Conservation (phyloP, 1,284 basidiomycete species). For the Schizophyllum commune region DNA sequence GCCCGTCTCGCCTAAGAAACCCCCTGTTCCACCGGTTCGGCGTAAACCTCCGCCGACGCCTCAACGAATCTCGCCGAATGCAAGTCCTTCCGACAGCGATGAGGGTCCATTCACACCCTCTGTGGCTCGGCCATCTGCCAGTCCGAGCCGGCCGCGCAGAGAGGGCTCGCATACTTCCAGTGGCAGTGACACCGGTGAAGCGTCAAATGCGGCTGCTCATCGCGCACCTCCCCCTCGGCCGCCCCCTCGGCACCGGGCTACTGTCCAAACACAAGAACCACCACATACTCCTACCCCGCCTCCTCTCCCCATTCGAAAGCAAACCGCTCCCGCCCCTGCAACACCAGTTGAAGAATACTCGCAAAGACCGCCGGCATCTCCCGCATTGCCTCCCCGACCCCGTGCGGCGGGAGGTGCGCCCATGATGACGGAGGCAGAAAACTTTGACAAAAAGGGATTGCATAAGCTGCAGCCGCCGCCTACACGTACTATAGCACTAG, state of each 20-base stretch:
- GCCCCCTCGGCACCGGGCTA: slow-evolving; percentile 17
- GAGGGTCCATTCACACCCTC: slow-evolving; percentile 7
- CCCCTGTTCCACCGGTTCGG: slow-evolving; percentile 10
- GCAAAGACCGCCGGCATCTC: slow-evolving; percentile 4
- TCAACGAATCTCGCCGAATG: slow-evolving; percentile 6
- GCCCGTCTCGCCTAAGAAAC: slow-evolving; percentile 3
- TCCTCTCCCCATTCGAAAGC: slow-evolving; percentile 9
- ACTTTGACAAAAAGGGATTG: neutral
- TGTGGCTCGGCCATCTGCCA: slow-evolving; percentile 13
- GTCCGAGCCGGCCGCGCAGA: slow-evolving; percentile 13
- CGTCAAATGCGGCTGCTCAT: neutral
- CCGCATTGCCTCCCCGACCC: neutral
- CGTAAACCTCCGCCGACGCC: slow-evolving; percentile 11
- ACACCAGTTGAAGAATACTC: neutral
- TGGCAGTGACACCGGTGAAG: slow-evolving; percentile 16
- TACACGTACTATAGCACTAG: slow-evolving; percentile 57
- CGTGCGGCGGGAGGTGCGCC: neutral
- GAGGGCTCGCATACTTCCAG: slow-evolving; percentile 24
- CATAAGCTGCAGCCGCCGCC: slow-evolving; percentile 56
- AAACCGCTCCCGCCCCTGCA: neutral
- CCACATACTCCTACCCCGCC: slow-evolving; percentile 3
- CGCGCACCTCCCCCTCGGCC: slow-evolving; percentile 21
- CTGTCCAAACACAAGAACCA: neutral
- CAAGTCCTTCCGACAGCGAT: neutral
- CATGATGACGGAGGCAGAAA: neutral